phyloP scores from a whole-genome alignment of 2,329 filamentous ascomycete species.

The Colletotrichum chlorophyti region DNA sequence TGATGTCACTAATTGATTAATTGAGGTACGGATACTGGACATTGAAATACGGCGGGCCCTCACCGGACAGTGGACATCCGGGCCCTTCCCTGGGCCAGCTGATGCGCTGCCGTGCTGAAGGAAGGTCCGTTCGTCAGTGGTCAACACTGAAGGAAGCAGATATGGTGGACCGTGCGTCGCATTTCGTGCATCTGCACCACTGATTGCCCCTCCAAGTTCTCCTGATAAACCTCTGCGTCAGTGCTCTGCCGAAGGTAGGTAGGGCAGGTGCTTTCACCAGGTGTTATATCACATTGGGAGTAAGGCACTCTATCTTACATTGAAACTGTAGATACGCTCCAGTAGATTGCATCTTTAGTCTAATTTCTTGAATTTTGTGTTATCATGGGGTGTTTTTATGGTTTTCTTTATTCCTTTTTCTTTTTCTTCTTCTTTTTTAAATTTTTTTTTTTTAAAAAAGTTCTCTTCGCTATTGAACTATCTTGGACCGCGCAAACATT shows the following conservation, averaged over 20 bases:
- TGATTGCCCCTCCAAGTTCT: neutral
- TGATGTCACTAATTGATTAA: constrained; percentile 26
- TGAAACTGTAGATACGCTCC: too few relatives aligned
- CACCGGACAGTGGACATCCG: too few relatives aligned
- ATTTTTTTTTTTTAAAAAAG: neutral
- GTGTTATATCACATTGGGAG: too few relatives aligned
- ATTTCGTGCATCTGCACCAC: too few relatives aligned
- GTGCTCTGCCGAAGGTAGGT: too few relatives aligned
- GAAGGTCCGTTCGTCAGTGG: neutral
- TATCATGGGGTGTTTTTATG: neutral
- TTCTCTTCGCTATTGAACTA: neutral
- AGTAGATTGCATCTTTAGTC: too few relatives aligned
- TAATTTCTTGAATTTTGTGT: too few relatives aligned
- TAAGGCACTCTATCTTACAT: too few relatives aligned
- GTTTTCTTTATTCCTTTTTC: neutral
- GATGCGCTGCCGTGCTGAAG: neutral
- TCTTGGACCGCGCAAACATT: neutral
- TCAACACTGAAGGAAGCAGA: neutral
- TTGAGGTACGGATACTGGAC: neutral
- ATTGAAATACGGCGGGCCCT: neutral
- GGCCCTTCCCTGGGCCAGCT: neutral
- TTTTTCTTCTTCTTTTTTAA: neutral
- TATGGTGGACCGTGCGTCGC: constrained; percentile 4
- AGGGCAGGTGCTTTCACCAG: too few relatives aligned
- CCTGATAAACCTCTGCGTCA: neutral